phyloP scores from a whole-genome alignment of 164 flowering plant species.

The Echeveria elegans region DNA sequence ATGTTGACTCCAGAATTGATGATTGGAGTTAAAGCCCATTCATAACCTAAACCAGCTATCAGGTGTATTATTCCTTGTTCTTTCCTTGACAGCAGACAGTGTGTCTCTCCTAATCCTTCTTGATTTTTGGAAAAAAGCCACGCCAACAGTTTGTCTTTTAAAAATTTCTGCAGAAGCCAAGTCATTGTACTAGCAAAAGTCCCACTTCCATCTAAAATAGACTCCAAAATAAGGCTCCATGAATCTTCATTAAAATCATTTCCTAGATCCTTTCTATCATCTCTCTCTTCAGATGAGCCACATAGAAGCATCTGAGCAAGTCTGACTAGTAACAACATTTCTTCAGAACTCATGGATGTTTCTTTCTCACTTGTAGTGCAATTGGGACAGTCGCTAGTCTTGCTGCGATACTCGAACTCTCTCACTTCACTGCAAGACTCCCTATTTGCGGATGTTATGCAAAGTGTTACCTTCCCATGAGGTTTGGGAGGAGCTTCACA shows the following conservation, averaged over 20 bases:
- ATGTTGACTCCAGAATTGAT: constrained; percentile 57
- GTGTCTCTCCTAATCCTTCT: constrained; percentile 17
- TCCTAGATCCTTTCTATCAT: constrained; percentile 24
- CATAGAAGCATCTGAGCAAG: constrained; percentile 63
- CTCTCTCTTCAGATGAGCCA: constrained; percentile 26
- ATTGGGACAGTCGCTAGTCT: constrained; percentile 18
- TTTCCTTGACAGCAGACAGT: constrained; percentile 60
- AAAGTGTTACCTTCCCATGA: constrained; percentile 66
- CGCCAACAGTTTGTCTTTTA: constrained; percentile 63
- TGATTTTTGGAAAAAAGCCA: constrained; percentile 53
- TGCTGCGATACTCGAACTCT: constrained; percentile 73
- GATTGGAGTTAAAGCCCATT: constrained; percentile 80
- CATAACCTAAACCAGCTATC: constrained; percentile 86
- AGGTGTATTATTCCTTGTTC: constrained; percentile 93
- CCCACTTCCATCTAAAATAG: constrained; percentile 47
- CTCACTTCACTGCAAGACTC: constrained; percentile 85
- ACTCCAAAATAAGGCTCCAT: constrained; percentile 53
- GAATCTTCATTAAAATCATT: constrained; percentile 35
- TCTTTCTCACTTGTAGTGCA: constrained; percentile 22
- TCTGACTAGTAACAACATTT: constrained; percentile 56
- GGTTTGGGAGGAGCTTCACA: constrained; percentile 69
- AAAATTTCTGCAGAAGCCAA: constrained; percentile 67
- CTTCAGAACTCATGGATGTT: constrained; percentile 41
- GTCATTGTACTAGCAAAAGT: constrained; percentile 37
- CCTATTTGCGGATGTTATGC: constrained; percentile 70